A percentile compares a stretch with the other conserved stretches of the same genome.
Evolutionary conservation across 2,329 filamentous ascomycete species (phyloP).

Genomic region (Metarhizium album): DNA sequence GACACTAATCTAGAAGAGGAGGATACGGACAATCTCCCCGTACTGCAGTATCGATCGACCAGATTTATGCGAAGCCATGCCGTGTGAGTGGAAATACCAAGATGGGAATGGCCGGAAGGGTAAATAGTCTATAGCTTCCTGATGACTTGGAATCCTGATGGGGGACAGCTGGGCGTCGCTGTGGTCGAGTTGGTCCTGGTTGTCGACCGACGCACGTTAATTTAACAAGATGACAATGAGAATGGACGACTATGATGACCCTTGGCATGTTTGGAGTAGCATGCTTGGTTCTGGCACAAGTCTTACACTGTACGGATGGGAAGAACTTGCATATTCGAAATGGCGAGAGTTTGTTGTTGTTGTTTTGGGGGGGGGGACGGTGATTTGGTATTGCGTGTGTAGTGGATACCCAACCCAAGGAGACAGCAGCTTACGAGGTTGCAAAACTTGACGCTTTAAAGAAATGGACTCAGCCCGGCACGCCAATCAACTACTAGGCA

Average conservation of each 20-base stretch:
- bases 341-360: background rate
- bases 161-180: background rate
- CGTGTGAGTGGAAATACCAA: conserved; percentile 2
- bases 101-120: background rate
- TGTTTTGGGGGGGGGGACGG: no score
- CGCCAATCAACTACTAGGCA: no score
- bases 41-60: conserved; percentile 32
- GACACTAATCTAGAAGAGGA: conserved; percentile 30
- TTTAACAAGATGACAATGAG: background rate
- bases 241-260: background rate
- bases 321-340: background rate
- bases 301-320: background rate
- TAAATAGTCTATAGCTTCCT: background rate
- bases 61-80: conserved; percentile 24
- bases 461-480: no score
- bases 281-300: background rate
- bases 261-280: background rate
- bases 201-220: background rate
- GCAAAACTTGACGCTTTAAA: no score
- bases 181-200: background rate
- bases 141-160: background rate
- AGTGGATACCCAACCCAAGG: conserved; percentile 4
- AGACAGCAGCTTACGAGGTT: no score
- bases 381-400: background rate
- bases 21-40: conserved; percentile 28